These are phyloP conservation scores for Raffaelea ambrosiae DNA, from an alignment of 2,329 filamentous ascomycete genomes.

Conservation along the genomic window DNA sequence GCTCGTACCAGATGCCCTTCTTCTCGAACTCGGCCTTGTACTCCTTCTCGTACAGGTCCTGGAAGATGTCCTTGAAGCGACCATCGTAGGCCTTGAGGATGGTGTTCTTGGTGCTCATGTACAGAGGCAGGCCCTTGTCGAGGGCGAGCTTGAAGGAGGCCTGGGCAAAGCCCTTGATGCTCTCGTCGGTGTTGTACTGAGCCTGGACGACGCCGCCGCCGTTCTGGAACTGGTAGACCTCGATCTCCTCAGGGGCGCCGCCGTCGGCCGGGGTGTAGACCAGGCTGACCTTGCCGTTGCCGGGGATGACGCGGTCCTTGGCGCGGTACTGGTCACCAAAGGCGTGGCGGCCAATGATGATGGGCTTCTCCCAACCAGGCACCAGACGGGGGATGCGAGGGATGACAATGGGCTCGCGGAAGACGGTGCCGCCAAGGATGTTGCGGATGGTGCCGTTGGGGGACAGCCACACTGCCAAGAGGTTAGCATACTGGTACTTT, in stretches of 20 bases:
- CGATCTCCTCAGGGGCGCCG: conserved; percentile 72
- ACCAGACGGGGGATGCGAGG: conserved; percentile 86
- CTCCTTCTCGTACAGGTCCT: conserved; percentile 82
- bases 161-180: conserved; percentile 90
- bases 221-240: conserved; percentile 83
- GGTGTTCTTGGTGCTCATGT: conserved; percentile 99
- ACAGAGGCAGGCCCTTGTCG: conserved; percentile 80
- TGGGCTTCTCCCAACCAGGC: conserved; percentile 96
- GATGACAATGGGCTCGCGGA: conserved; percentile 98
- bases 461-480: conserved; percentile 83
- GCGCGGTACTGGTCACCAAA: conserved; percentile 98
- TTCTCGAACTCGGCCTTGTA: conserved; percentile 87
- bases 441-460: conserved; percentile 86
- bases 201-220: conserved; percentile 85
- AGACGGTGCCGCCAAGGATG: conserved; percentile 82
- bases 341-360: conserved; percentile 97
- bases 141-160: conserved; percentile 94
- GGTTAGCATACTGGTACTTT: no score
- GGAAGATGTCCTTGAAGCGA: conserved; percentile 98
- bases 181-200: conserved; percentile 98
- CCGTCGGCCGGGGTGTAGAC: conserved; percentile 80
- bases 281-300: conserved; percentile 84
- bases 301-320: conserved; percentile 78
- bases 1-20: conserved; percentile 97
- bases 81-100: conserved; percentile 99